Percentiles rank a stretch among this genome's conserved stretches.
These are phyloP conservation scores for Truncatella angustata DNA, from an alignment of 2,329 filamentous ascomycete species.

Conservation along the genomic window DNA sequence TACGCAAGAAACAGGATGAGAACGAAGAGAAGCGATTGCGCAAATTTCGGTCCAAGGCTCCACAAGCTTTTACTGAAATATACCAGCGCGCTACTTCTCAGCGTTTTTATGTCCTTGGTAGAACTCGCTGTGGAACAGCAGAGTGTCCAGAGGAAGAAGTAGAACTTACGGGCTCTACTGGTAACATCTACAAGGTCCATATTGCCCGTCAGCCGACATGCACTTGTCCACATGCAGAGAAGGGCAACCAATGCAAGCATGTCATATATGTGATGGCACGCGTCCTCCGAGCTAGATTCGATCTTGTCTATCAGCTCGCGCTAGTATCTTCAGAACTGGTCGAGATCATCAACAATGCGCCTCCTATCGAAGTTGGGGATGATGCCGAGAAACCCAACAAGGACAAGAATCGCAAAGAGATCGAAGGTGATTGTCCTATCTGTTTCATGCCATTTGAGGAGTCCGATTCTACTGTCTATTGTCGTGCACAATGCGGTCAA, in stretches of 20 bases:
- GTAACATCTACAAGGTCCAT: constrained; percentile 61
- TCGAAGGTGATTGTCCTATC: constrained; percentile 56
- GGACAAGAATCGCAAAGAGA: constrained; percentile 43
- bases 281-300: constrained; percentile 55
- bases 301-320: constrained; percentile 61
- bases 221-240: constrained; percentile 52
- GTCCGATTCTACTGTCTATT: constrained; percentile 45
- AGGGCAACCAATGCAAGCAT: constrained; percentile 64
- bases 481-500: constrained; percentile 49
- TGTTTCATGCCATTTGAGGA: constrained; percentile 50
- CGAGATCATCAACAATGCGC: constrained; percentile 55
- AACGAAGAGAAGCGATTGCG: constrained; percentile 12
- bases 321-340: constrained; percentile 58
- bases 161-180: constrained; percentile 61
- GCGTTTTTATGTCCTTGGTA: constrained; percentile 44
- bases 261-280: constrained; percentile 59
- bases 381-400: constrained; percentile 12
- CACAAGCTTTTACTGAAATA: neutral
- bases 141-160: constrained; percentile 50
- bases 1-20: constrained; percentile 3
- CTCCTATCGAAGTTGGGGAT: constrained; percentile 41
- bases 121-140: constrained; percentile 32
- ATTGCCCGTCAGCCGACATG: constrained; percentile 52
- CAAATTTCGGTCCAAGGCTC: constrained; percentile 5
- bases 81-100: constrained; percentile 8